Evolutionary conservation across 2,329 filamentous ascomycete genomes (phyloP), one percentile per base, ranked within the genome.

Genomic region (Epichloe typhina): DNA sequence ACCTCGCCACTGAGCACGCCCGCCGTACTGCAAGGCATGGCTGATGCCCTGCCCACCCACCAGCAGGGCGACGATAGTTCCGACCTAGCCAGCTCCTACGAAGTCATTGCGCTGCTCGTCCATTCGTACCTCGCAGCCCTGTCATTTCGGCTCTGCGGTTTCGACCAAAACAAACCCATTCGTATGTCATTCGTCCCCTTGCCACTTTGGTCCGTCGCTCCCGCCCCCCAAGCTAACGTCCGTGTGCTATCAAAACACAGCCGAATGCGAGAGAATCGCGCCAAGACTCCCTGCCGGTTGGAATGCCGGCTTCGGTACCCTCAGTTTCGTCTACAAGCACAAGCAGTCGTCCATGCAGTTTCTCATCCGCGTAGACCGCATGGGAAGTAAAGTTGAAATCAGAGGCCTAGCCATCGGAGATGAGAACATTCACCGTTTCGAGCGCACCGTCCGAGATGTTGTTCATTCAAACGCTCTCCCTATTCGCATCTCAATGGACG

Each of bases 271-370:
- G 50, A 64, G 73, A 45, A 68, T 79, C 44, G 75, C 79, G 9
- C 79, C 78, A 8, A 74, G 82, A 35, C 75, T 97, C 2, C 87
- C 88, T 0, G 52, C 76, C 15, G 77, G 82, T 68, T 97, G 93
- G 93, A 95, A 95, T 66, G 72, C 80, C 12, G 78, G 79, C 19
- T 76, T 77, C 52, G 79, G 79, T 54, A 81, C 82, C 13, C 84
- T 88, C 63, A 80, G 84, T 51, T 96, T 97, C 67, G 80, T 89
- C 55, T 97, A 97, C 70, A 80, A 82, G 3, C 90, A 96, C 66
- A 74, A 79, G 23, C 87, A 95, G 64, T 95, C 88, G 0, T 83
- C 88, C 15, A 87, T 90, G 78, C 79, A 84, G 53, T 95, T 86
- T 62, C 74, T 95, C 31, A 66, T 96, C 57, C 91, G 89, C 63